phyloP scores from a whole-genome alignment of 208 protist species.

The Jaenimonas drosophilae region DNA sequence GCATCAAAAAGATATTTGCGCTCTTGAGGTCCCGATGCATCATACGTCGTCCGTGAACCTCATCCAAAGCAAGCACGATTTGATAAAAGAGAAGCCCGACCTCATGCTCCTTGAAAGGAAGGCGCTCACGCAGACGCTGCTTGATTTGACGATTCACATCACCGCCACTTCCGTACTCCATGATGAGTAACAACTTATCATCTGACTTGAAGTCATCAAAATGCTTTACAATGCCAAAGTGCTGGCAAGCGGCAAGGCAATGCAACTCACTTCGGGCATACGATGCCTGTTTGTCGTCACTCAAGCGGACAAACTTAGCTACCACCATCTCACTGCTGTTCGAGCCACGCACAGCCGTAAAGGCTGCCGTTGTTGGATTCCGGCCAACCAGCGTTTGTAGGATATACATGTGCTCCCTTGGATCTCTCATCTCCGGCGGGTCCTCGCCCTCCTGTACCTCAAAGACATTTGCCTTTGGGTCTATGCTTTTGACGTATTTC shows the following conservation, averaged over 20 bases:
- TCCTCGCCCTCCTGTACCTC: slow-evolving; percentile 66
- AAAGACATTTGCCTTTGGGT: slow-evolving; percentile 19
- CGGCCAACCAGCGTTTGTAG: slow-evolving; percentile 64
- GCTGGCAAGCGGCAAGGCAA: slow-evolving; percentile 77
- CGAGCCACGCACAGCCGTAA: slow-evolving; percentile 65
- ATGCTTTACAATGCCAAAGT: slow-evolving; percentile 87
- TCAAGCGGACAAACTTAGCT: slow-evolving; percentile 81
- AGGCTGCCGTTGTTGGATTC: slow-evolving; percentile 78
- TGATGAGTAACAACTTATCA: slow-evolving; percentile 78
- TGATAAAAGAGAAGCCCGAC: slow-evolving; percentile 79
- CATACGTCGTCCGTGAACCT: slow-evolving; percentile 80
- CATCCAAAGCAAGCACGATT: slow-evolving; percentile 73
- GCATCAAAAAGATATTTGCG: slow-evolving; percentile 85
- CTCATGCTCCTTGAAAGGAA: slow-evolving; percentile 80
- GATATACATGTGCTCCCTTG: slow-evolving; percentile 77
- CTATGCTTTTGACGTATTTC: slow-evolving; percentile 26
- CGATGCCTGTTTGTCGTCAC: slow-evolving; percentile 69
- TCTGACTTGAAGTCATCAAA: slow-evolving; percentile 71
- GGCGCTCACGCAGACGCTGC: slow-evolving; percentile 53
- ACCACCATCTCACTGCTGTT: slow-evolving; percentile 57
- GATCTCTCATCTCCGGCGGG: slow-evolving; percentile 39
- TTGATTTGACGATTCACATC: slow-evolving; percentile 86
- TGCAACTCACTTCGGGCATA: slow-evolving; percentile 82
- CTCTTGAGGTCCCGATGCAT: slow-evolving; percentile 89
- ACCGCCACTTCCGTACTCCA: slow-evolving; percentile 85